Conservation (phyloP, 75 land plant genomes). For the Cryptomeria japonica region DNA sequence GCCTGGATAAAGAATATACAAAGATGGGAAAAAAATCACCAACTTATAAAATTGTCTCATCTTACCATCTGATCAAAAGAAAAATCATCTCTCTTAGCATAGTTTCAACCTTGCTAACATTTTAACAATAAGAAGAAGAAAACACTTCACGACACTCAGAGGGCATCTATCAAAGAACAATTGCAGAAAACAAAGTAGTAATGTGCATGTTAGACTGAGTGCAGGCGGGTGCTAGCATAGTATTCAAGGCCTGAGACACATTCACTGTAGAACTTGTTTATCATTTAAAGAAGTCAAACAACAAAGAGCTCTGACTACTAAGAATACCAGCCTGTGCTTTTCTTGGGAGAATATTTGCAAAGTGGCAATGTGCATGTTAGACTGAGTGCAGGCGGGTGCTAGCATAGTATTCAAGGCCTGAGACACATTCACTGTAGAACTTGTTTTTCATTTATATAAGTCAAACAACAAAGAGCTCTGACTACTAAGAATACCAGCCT, state of each 20-base stretch:
- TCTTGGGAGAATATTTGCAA: too few species aligned
- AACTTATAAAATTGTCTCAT: background rate
- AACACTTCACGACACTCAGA: too few species aligned
- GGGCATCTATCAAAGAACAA: background rate
- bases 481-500: background rate
- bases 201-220: background rate
- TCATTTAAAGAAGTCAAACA: background rate
- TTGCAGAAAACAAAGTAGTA: background rate
- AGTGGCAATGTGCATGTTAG: background rate
- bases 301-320: background rate
- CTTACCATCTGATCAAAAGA: too few species aligned
- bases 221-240: background rate
- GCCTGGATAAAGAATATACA: background rate
- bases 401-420: background rate
- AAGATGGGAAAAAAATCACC: background rate
- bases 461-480: background rate
- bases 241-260: background rate
- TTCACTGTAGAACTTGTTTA: background rate
- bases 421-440: background rate
- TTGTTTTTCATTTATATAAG: background rate
- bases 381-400: background rate
- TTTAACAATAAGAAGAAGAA: background rate
- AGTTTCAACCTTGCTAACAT: background rate
- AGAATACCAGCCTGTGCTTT: background rate
- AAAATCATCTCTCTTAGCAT: background rate